Base-by-base conservation (phyloP, 2,329 filamentous ascomycete genomes). In the Aaosphaeria pasadenensis region DNA sequence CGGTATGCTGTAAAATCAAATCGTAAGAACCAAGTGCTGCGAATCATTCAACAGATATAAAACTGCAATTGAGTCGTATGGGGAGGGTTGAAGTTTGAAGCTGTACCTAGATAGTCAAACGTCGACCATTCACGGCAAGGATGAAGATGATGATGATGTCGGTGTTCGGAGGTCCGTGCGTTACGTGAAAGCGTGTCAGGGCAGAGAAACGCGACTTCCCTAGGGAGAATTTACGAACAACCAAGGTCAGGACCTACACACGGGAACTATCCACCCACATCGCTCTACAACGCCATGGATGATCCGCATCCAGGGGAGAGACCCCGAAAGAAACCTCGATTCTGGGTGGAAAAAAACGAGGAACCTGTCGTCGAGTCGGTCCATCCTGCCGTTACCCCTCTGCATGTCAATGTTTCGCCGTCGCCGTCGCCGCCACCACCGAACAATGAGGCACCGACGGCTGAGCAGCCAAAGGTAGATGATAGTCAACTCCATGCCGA, bases 301-400 rank as follows among this genome's bases (percentile, higher is more conserved):
- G 64, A 67, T 44, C 54, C 64, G n/a, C 70, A 74, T 51, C 62
- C 77, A 41, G 74, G 81, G 43, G 74, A 81, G 40, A 71, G 79
- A 17, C 83, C 83, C 4, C 66, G 69, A 28, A 86, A 86, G 68
- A 84, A 83, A 67, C 75, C 80, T 51, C 78, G 83, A 30, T 85
- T 85, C 69, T 24, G 17, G 48, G 55, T 60, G 42, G 48, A 58
- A 32, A 53, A 56, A 31, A 54, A 58, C 13, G 38, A 47, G 7
- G 47, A 42, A 29, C 45, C 49, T 33, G 30, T 43, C 6, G 39
- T 32, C 11, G 38, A 47, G 7, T 24, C 36, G 39, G 47, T 46
- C 9, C 28, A 36, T 5, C 50, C 51, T 24, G 46, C 17, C 17
- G 17, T 24, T 24, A 24, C 17, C 17, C 17, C 17, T 24, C 17